These are phyloP conservation scores for Epichloe brachyelytri DNA, from an alignment of 2,329 filamentous ascomycete genomes.

Conservation along the genomic window DNA sequence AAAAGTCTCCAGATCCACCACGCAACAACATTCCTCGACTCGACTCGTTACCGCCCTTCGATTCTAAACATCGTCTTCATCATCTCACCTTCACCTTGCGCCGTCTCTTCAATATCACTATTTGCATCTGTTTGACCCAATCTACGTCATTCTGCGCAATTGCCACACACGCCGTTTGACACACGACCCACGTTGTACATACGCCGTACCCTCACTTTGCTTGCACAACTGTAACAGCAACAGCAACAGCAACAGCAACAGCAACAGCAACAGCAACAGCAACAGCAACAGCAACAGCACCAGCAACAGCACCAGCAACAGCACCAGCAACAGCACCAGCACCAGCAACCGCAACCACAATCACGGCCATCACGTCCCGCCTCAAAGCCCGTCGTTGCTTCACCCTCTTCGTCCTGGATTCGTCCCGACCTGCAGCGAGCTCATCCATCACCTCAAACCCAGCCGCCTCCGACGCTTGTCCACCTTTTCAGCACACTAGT, in stretches of 20 bases:
- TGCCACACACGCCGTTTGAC: background rate
- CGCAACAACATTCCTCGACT: background rate
- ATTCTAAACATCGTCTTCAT: background rate
- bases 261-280: background rate
- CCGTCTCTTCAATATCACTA: background rate
- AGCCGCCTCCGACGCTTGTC: conserved; percentile 2
- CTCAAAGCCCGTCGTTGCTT: background rate
- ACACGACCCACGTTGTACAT: background rate
- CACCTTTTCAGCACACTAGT: background rate
- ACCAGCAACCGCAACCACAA: background rate
- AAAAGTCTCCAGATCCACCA: conserved; percentile 1
- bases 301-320: background rate
- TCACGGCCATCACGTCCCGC: background rate
- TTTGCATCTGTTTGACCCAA: background rate
- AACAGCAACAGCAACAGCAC: background rate
- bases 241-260: background rate
- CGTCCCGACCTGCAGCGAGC: background rate
- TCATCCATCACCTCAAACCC: background rate
- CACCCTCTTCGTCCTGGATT: background rate
- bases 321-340: background rate
- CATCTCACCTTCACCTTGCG: background rate
- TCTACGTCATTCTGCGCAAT: conserved; percentile 2
- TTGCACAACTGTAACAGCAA: background rate
- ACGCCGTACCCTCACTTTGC: background rate
- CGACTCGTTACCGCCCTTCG: background rate